phyloP scores from a whole-genome alignment of 495 filamentous ascomycete species.

The Neurospora intermedia region DNA sequence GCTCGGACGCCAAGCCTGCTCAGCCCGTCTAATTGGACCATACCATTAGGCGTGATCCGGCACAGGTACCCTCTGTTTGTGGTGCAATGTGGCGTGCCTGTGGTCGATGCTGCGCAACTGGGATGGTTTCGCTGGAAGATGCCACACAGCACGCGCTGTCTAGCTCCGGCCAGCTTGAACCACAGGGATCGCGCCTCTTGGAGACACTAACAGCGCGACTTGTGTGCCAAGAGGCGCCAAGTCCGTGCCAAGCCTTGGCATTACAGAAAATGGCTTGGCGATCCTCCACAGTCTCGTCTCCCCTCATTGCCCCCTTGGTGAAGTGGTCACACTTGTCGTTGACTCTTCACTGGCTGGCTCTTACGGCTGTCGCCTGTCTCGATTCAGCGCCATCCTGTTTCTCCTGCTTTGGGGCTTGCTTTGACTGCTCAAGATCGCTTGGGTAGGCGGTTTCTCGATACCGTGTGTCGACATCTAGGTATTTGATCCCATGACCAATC shows the following conservation, averaged over 20 bases:
- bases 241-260: conserved; percentile 25
- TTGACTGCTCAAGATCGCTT: background rate
- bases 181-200: background rate
- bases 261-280: conserved; percentile 20
- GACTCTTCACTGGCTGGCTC: background rate
- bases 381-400: background rate
- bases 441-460: background rate
- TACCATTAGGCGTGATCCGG: conserved; percentile 8
- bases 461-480: background rate
- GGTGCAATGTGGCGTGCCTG: background rate
- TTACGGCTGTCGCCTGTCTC: background rate
- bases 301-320: background rate
- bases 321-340: background rate
- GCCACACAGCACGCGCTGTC: background rate
- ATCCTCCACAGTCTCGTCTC: conserved; percentile 6
- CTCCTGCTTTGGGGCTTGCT: background rate
- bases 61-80: conserved; percentile 14
- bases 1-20: conserved; percentile 14
- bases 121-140: background rate
- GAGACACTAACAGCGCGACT: conserved; percentile 16
- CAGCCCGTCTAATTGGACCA: conserved; percentile 14
- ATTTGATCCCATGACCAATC: background rate
- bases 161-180: background rate
- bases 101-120: background rate
- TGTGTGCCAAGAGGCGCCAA: conserved; percentile 17